Base-by-base conservation (phyloP, 1,284 basidiomycete genomes). In the Ustilago curta region DNA sequence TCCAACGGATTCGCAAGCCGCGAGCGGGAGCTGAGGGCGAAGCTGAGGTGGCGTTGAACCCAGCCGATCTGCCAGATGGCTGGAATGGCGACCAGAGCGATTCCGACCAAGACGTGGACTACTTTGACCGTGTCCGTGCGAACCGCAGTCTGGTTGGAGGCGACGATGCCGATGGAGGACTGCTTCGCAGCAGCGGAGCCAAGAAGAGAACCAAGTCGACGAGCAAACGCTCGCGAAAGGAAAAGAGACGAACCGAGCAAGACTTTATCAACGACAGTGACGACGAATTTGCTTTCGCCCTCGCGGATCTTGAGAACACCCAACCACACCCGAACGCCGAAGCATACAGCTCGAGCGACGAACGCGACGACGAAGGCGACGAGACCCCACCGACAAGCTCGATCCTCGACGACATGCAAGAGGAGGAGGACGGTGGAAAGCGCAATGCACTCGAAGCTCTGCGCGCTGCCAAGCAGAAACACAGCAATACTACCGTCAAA, bases 221-320 rank as follows among this genome's bases (percentile, higher is more conserved):
- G 1, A 21, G 47, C 27, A 62, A 52, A 42, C 35, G 31, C 8
- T 47, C 63, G 12, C 53, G 61, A 19, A 70, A 68, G 68, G 66
- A 58, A 21, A 63, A 67, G 57, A 44, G 57, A 43, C 72, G 77
- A 50, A 70, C 51, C 12, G 57, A 70, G 47, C 68, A 79, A 48
- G 80, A 82, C 54, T 77, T 76, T 25, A 82, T 82, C 64, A 75
- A 82, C 35, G 79, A 83, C 61, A 81, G 79, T 42, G 80, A 83
- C 62, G 82, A 81, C 52, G 82, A 82, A 49, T 70, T 78, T 27
- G 78, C 73, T 8, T 76, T 78, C 37, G 77, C 73, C 11, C 51
- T 71, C 52, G 71, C 42, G 31, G 69, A 66, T 32, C 21, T 58
- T 23, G 16, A 59, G 23, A 25, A 61, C 44, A 59, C 61, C 7